Evolutionary conservation across 129 eudicot genomes (phyloP).

Genomic region (Tagetes erecta): DNA sequence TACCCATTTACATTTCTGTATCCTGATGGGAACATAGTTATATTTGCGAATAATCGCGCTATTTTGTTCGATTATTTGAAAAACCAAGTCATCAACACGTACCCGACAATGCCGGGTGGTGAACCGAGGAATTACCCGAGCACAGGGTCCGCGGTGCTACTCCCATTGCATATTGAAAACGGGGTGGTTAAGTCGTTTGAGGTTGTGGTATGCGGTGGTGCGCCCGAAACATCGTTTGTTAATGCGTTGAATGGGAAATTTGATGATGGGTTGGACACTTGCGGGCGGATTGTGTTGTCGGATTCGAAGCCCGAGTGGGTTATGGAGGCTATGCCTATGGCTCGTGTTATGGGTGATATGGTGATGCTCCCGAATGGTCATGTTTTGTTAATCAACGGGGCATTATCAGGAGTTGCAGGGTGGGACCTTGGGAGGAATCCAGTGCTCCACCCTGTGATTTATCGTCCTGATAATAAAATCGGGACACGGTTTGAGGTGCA

Average conservation of each 20-base stretch:
- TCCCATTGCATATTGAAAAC: slow-evolving; percentile 51
- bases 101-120: slow-evolving; percentile 63
- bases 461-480: slow-evolving; percentile 25
- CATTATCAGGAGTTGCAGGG: slow-evolving; percentile 50
- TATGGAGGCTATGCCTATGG: slow-evolving; percentile 64
- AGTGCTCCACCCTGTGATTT: slow-evolving; percentile 52
- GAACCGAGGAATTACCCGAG: slow-evolving; percentile 83
- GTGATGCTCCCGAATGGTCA: slow-evolving; percentile 50
- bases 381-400: slow-evolving; percentile 58
- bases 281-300: slow-evolving; percentile 51
- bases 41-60: slow-evolving; percentile 70
- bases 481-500: slow-evolving; percentile 52
- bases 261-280: slow-evolving; percentile 46
- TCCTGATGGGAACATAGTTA: slow-evolving; percentile 63
- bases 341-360: slow-evolving; percentile 78
- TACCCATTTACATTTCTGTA: slow-evolving; percentile 74
- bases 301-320: slow-evolving; percentile 59
- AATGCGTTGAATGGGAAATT: slow-evolving; percentile 44
- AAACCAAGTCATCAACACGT: slow-evolving; percentile 46
- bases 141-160: slow-evolving; percentile 75
- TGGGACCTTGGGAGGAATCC: slow-evolving; percentile 59
- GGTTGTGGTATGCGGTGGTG: slow-evolving; percentile 79
- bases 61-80: slow-evolving; percentile 47
- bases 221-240: slow-evolving; percentile 45
- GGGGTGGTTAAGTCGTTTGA: slow-evolving; percentile 37